Percentiles rank a stretch among this genome's conserved stretches.
Evolutionary conservation across 2,329 filamentous ascomycete genomes (phyloP).

Genomic region (Coniella vitis): DNA sequence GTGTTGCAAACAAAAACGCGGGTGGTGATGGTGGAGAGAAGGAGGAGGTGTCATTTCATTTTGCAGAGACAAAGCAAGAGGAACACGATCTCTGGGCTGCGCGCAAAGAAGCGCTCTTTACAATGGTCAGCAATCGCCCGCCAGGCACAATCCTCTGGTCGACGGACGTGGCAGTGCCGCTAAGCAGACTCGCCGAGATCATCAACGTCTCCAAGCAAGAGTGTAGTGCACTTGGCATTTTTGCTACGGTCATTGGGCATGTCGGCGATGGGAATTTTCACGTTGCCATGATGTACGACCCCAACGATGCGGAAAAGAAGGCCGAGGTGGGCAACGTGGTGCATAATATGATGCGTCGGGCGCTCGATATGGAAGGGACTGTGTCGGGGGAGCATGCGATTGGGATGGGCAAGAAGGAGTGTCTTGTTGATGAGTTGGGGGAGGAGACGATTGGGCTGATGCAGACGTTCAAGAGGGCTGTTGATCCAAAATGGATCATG

Average conservation of each 20-base stretch:
- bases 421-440: slow-evolving; percentile 49
- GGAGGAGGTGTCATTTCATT: slow-evolving; percentile 48
- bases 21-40: neutral
- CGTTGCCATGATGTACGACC: slow-evolving; percentile 33
- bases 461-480: slow-evolving; percentile 55
- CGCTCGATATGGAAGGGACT: slow-evolving; percentile 61
- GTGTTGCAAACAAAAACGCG: slow-evolving; percentile 44
- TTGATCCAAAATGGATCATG: slow-evolving; percentile 47
- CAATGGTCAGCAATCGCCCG: slow-evolving; percentile 58
- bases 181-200: slow-evolving; percentile 63
- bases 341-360: slow-evolving; percentile 58
- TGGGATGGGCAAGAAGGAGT: slow-evolving; percentile 46
- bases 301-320: slow-evolving; percentile 41
- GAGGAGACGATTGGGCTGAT: slow-evolving; percentile 55
- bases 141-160: slow-evolving; percentile 63
- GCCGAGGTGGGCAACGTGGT: slow-evolving; percentile 41
- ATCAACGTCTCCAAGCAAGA: slow-evolving; percentile 61
- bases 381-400: slow-evolving; percentile 62
- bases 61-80: slow-evolving; percentile 58
- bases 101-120: slow-evolving; percentile 68
- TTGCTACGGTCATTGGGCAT: slow-evolving; percentile 57
- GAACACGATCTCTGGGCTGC: slow-evolving; percentile 68
- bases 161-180: slow-evolving; percentile 73
- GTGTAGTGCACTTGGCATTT: slow-evolving; percentile 47
- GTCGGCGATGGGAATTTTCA: slow-evolving; percentile 67